A percentile compares a stretch with the other conserved stretches of the same genome.
phyloP scores from a whole-genome alignment of 2,329 filamentous ascomycete species.

The Colletotrichum sp. region DNA sequence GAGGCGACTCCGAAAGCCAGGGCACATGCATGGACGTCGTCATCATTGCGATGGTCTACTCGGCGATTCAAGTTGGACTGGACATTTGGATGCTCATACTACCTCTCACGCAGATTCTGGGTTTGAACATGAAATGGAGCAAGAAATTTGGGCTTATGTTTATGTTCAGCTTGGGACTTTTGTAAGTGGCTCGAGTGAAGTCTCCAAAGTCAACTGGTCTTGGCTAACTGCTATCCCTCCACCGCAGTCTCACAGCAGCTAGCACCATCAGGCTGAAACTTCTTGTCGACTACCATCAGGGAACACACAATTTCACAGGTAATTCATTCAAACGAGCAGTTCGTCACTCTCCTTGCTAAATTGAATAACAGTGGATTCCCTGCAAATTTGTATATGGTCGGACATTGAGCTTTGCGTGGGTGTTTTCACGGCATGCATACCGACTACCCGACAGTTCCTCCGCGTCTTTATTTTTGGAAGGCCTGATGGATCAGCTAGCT shows the following conservation, averaged over 20 bases:
- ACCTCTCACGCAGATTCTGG: constrained; percentile 39
- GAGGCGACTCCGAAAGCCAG: constrained; percentile 2
- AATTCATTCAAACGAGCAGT: background rate
- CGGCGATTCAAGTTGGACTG: constrained; percentile 46
- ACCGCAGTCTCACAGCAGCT: background rate
- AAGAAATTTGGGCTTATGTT: constrained; percentile 39
- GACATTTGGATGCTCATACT: constrained; percentile 47
- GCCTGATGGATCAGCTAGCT: background rate
- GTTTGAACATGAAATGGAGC: constrained; percentile 33
- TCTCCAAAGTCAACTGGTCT: background rate
- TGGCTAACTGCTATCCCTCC: background rate
- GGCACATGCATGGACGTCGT: constrained; percentile 41
- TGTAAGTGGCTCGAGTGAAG: background rate
- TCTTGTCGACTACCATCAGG: background rate
- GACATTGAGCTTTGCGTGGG: background rate
- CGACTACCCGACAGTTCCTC: background rate
- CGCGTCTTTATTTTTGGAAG: background rate
- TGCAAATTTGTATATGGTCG: background rate
- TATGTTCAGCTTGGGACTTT: constrained; percentile 38
- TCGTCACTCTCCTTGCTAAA: background rate
- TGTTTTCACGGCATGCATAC: background rate
- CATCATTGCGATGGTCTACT: constrained; percentile 41
- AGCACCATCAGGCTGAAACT: background rate
- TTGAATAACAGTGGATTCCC: background rate
- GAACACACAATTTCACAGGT: background rate